Base-by-base conservation (phyloP, 192 early-diverging fungal genomes). In the Fimicolochytrium jonesii region DNA sequence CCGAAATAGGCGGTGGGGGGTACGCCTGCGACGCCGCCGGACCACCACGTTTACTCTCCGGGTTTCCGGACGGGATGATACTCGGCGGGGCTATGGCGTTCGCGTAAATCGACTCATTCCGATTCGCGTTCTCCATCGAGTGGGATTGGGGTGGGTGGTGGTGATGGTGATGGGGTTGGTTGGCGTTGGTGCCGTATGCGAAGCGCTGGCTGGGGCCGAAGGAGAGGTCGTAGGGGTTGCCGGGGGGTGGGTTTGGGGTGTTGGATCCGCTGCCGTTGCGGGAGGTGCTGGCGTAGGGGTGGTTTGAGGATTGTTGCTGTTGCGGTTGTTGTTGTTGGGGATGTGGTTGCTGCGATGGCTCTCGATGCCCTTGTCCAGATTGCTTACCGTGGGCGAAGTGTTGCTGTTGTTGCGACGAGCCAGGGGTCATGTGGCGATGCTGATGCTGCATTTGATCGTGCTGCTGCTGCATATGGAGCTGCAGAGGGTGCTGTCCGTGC, bases 311-410 rank as follows among this genome's bases (percentile, higher is more conserved):
- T 25, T 58, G 56, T 32, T 58, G 56, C 56, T 41, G 56, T 10
- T 58, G 56, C 42, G 13, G 43, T 43, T 42, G 36, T 10, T 41
- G 37, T 11, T 58, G 37, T 28, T 58, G 36, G 3, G 11, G 23
- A 22, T 44, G 29, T 23, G 23, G 56, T 42, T 58, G 56, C 25
- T 58, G 56, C 56, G 56, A 44, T 44, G 41, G 30, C 20, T 36
- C 18, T 17, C 53, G 11, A 39, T 33, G 10, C 10, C n/a, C 39
- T 41, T n/a, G 39, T 41, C 10, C 10, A 41, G 39, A 41, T n/a
- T n/a, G n/a, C 10, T 41, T 41, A 11, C 39, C n/a, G 39, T n/a
- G 39, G 29, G 53, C 32, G 20, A 18, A 56, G 4, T 42, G 37
- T 15, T 45, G 56, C 11, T 28, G 56, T 4, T 58, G 56, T 43